A percentile compares a stretch with the other conserved stretches of the same genome.
Evolutionary conservation across 495 filamentous ascomycete genomes (phyloP).

Genomic region (Penicillium paxilli): DNA sequence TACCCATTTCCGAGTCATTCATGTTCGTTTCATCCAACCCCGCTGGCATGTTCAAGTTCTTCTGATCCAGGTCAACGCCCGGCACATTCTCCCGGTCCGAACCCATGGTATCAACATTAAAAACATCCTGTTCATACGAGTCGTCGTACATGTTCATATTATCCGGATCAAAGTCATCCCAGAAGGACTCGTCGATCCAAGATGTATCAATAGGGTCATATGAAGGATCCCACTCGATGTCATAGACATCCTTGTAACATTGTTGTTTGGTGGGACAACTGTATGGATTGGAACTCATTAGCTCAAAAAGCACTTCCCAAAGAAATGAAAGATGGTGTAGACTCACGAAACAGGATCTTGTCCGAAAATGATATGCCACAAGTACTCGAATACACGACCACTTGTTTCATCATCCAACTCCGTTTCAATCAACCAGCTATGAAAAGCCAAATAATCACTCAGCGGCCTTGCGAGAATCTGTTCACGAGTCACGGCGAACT

Average conservation of each 20-base stretch:
- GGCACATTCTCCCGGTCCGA: not conserved
- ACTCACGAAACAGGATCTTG: slow-evolving; percentile 40
- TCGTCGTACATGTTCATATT: not conserved
- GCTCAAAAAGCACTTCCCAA: not conserved
- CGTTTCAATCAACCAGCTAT: slow-evolving; percentile 63
- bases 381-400: slow-evolving; percentile 68
- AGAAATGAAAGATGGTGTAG: not conserved
- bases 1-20: not conserved
- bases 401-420: slow-evolving; percentile 54
- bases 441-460: slow-evolving; percentile 54
- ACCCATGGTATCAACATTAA: not conserved
- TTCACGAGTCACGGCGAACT: slow-evolving; percentile 64
- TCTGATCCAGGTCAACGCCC: not conserved
- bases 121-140: not conserved
- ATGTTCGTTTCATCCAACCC: not conserved
- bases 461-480: slow-evolving; percentile 47
- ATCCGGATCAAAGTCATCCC: slow-evolving; percentile 4
- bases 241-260: slow-evolving; percentile 36
- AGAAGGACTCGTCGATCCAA: slow-evolving; percentile 5
- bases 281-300: not conserved
- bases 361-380: slow-evolving; percentile 70
- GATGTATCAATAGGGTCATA: not conserved
- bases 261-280: slow-evolving; percentile 34
- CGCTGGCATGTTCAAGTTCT: not conserved
- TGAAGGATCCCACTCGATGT: slow-evolving; percentile 11